Evolutionary conservation across 2,329 filamentous ascomycete genomes (phyloP).

Genomic region (Colletotrichum somersetense): DNA sequence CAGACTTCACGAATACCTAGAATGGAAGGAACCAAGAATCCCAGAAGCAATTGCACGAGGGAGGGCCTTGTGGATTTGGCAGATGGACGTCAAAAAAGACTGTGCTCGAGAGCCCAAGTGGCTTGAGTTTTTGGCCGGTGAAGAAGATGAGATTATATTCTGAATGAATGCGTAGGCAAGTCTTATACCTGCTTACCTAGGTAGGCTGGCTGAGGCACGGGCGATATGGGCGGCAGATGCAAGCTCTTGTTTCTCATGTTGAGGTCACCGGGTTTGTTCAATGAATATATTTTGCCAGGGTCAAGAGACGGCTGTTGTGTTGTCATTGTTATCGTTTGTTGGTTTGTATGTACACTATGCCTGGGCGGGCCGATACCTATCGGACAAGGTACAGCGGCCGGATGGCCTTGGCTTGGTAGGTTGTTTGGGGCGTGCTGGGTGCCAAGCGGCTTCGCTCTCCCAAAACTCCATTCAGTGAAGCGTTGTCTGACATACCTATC

Average conservation of each 20-base stretch:
- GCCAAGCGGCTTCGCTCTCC: constrained; percentile 2
- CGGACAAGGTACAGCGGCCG: background rate
- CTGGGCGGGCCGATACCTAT: background rate
- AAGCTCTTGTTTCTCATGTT: constrained; percentile 2
- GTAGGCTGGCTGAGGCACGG: background rate
- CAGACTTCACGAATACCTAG: too few species aligned
- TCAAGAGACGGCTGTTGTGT: constrained; percentile 15
- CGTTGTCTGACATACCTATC: constrained; percentile 36
- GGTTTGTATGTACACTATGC: background rate
- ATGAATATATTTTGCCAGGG: constrained; percentile 4
- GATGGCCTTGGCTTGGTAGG: background rate
- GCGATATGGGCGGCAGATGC: background rate
- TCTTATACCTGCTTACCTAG: background rate
- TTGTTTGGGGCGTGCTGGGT: constrained; percentile 9
- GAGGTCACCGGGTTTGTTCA: background rate
- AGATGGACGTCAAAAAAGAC: constrained; percentile 8
- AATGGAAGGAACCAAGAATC: constrained; percentile 14
- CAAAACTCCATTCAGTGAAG: constrained; percentile 4
- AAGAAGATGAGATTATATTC: constrained; percentile 5
- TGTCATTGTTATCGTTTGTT: constrained; percentile 28
- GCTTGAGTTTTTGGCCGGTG: constrained; percentile 1
- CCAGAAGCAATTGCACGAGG: background rate
- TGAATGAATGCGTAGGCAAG: background rate
- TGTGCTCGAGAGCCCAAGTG: background rate
- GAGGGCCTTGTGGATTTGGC: background rate